A percentile compares a stretch with the other conserved stretches of the same genome.
Evolutionary conservation across 805 yeast genomes (phyloP).

Genomic region (Kuraishia cidri): DNA sequence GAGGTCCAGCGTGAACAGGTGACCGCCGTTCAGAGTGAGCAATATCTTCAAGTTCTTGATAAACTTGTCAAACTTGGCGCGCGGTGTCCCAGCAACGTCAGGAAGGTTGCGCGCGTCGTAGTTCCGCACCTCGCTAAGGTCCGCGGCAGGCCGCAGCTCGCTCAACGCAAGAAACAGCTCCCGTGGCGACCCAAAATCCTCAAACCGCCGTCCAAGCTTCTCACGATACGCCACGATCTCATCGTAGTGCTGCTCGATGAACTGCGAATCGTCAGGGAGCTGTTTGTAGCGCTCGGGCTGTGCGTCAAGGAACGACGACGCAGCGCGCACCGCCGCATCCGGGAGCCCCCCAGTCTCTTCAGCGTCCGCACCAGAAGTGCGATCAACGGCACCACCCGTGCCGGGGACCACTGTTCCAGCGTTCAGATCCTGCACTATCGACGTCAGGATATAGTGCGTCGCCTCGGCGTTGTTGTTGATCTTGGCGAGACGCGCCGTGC

Average conservation of each 20-base stretch:
- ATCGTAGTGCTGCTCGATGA: slow-evolving; percentile 37
- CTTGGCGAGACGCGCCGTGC: not conserved
- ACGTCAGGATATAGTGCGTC: slow-evolving; percentile 1
- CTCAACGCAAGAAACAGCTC: slow-evolving; percentile 29
- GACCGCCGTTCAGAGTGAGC: slow-evolving; percentile 45
- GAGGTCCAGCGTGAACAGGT: slow-evolving; percentile 49
- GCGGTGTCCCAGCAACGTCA: slow-evolving; percentile 6
- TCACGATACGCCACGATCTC: slow-evolving; percentile 26
- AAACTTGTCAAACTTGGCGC: slow-evolving; percentile 20
- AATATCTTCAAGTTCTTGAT: slow-evolving; percentile 32
- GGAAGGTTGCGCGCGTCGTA: slow-evolving; percentile 7
- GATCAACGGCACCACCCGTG: not conserved
- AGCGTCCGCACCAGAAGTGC: not conserved
- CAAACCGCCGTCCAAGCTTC: slow-evolving; percentile 20
- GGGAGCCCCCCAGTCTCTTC: not conserved
- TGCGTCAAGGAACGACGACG: too few relatives aligned
- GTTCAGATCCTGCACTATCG: not conserved
- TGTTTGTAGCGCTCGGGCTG: slow-evolving; percentile 26
- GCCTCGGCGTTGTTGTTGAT: slow-evolving; percentile 1
- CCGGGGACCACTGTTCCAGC: not conserved
- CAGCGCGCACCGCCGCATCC: too few relatives aligned
- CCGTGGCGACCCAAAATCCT: slow-evolving; percentile 27
- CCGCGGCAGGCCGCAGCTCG: slow-evolving; percentile 15
- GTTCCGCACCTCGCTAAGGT: slow-evolving; percentile 1
- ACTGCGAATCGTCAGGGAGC: slow-evolving; percentile 44